These are phyloP conservation scores for Brassica juncea DNA, from an alignment of 345 rosid species.

Conservation along the genomic window DNA sequence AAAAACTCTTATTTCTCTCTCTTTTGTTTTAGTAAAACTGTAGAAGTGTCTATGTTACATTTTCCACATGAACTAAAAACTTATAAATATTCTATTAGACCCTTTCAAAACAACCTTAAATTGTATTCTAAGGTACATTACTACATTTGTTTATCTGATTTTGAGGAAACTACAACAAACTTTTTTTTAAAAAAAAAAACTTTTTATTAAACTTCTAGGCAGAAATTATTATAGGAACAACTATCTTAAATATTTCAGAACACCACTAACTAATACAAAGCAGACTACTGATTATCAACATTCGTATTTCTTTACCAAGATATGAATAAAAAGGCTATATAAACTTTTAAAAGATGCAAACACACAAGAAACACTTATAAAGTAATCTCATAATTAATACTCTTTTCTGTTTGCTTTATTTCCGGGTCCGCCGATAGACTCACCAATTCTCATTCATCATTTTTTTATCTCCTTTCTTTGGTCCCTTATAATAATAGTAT, in stretches of 20 bases:
- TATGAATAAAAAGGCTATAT: not conserved
- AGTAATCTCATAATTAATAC: slow-evolving; percentile 13
- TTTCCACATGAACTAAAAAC: not conserved
- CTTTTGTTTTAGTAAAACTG: not conserved
- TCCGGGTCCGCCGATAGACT: not conserved
- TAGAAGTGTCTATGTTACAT: not conserved
- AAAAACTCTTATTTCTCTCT: not conserved
- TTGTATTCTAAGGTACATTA: not conserved
- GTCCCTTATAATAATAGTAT: not conserved
- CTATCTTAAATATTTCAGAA: not conserved
- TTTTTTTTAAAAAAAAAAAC: not conserved
- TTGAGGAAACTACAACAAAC: not conserved
- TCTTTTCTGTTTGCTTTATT: not conserved
- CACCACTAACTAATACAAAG: not conserved
- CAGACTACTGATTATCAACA: slow-evolving; percentile 3
- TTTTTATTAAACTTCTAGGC: not conserved
- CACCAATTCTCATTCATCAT: not conserved
- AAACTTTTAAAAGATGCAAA: slow-evolving; percentile 15
- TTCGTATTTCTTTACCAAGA: not conserved
- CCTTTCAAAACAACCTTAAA: not conserved
- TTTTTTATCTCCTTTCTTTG: not conserved
- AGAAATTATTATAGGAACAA: not conserved
- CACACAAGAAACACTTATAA: slow-evolving; percentile 28
- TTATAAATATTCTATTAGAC: not conserved
- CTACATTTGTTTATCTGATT: not conserved